Base-by-base conservation (phyloP, 2,329 filamentous ascomycete species). In the Thelonectria blattea region DNA sequence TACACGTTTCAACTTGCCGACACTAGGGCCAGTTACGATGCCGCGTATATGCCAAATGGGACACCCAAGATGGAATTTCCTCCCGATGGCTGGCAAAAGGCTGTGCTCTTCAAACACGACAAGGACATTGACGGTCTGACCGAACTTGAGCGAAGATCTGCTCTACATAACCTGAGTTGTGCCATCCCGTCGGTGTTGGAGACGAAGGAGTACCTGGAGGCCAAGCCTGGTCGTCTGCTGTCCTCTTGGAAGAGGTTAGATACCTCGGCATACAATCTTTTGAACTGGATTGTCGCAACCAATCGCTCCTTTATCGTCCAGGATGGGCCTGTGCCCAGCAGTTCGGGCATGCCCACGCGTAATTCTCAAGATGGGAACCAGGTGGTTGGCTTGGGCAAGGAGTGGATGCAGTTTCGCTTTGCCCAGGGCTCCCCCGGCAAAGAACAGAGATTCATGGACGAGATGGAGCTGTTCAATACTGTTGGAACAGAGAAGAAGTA, bases 211-310 rank as follows among this genome's bases (percentile, higher is more conserved):
- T 83, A 81, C 65, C 71, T 89, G 8, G 64, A 75, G n/a, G 67
- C 48, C 27, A 75, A 74, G 3, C 76, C 76, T 2, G 75, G 78
- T 3, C 72, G 68, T 2, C 67, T 66, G 2, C 73, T 90, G 22
- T 71, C 75, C 3, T 78, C 74, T 42, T 79, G 78, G 64, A 79
- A 85, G 20, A 77, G 82, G 17, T 81, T 97, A 10, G 85, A 88
- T 1, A 84, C 86, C 2, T 84, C 90, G 7, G 85, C 88, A 0
- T 75, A 91, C 3, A 85, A 87, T 18, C 75, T 96, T 0, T 78
- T 97, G 18, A 85, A 91, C 52, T 97, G 93, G 93, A 91, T 97
- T 62, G 86, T 97, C 59, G 91, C 93, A 0, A 96, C 93, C 0
- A 97, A 97, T 69, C 83, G 92, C 47, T 94, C 93, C 1, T 93